Evolutionary conservation across 192 early-diverging fungal species (phyloP).

Genomic region (Fimicolochytrium jonesii): DNA sequence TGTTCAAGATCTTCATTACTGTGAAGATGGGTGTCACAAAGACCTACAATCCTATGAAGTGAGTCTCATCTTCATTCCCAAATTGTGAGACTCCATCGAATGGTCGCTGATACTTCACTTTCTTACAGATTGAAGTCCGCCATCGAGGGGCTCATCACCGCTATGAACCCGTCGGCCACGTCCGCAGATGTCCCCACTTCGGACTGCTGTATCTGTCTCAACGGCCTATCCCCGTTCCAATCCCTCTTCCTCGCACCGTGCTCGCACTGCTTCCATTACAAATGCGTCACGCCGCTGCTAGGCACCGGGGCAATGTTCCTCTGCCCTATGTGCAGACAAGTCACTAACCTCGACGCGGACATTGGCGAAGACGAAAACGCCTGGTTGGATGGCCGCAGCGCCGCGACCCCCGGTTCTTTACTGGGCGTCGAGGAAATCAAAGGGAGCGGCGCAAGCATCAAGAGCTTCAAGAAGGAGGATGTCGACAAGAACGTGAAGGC

Average conservation of each 20-base stretch:
- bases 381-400: constrained; percentile 18
- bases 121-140: constrained; percentile 17
- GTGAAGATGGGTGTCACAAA: constrained; percentile 24
- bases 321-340: constrained; percentile 60
- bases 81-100: too few relatives aligned
- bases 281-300: constrained; percentile 47
- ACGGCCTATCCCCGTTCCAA: constrained; percentile 47
- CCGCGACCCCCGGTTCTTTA: background rate
- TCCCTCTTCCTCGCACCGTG: constrained; percentile 63
- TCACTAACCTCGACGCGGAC: constrained; percentile 51
- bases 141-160: constrained; percentile 33
- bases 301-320: constrained; percentile 59
- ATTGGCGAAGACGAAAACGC: constrained; percentile 73
- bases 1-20: constrained; percentile 57
- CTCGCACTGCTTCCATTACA: constrained; percentile 62
- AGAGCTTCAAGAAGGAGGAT: background rate
- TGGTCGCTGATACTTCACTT: too few relatives aligned
- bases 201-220: constrained; percentile 59
- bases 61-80: too few relatives aligned
- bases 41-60: too few relatives aligned
- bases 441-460: background rate
- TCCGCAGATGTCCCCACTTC: constrained; percentile 14
- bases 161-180: constrained; percentile 38
- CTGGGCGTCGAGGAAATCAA: too few relatives aligned
- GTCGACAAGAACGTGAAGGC: background rate